Percentiles rank a stretch among this genome's conserved stretches.
phyloP scores from a whole-genome alignment of 2,329 filamentous ascomycete genomes.

The Bipolaris cookei region DNA sequence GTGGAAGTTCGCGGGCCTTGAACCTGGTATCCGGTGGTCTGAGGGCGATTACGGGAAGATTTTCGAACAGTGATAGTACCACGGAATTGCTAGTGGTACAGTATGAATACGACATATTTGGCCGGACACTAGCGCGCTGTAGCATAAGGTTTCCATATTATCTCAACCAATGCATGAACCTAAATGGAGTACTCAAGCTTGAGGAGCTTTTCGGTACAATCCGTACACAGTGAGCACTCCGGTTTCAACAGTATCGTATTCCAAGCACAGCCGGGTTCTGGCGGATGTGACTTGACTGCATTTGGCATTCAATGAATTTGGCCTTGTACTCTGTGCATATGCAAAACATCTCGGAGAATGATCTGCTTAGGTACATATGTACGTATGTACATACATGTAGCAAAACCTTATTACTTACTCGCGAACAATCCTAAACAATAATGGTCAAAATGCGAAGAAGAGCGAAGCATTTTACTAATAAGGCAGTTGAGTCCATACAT shows the following conservation, averaged over 20 bases:
- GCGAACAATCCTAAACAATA: not conserved
- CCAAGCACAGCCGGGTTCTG: too few species aligned
- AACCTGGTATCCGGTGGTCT: not conserved
- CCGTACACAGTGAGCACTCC: too few species aligned
- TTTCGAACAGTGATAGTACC: not conserved
- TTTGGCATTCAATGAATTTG: too few species aligned
- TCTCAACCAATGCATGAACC: not conserved
- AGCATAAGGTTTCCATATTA: not conserved
- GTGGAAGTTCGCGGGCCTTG: constrained; percentile 3
- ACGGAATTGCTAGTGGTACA: not conserved
- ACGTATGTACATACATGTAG: not conserved
- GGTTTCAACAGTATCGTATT: too few species aligned
- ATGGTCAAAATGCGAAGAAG: not conserved
- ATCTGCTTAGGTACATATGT: not conserved
- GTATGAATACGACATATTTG: not conserved
- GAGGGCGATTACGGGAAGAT: constrained; percentile 1
- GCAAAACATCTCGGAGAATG: not conserved
- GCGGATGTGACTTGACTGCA: too few species aligned
- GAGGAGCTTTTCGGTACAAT: too few species aligned
- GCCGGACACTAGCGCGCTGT: too few species aligned
- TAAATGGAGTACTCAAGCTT: not conserved
- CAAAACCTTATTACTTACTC: not conserved
- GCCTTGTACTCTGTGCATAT: not conserved
- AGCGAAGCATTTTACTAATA: too few species aligned
- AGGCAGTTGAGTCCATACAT: not conserved